These are phyloP conservation scores for Hyaloperonospora arabidopsidis DNA, from an alignment of 352 stramenopile genomes.

Conservation along the genomic window DNA sequence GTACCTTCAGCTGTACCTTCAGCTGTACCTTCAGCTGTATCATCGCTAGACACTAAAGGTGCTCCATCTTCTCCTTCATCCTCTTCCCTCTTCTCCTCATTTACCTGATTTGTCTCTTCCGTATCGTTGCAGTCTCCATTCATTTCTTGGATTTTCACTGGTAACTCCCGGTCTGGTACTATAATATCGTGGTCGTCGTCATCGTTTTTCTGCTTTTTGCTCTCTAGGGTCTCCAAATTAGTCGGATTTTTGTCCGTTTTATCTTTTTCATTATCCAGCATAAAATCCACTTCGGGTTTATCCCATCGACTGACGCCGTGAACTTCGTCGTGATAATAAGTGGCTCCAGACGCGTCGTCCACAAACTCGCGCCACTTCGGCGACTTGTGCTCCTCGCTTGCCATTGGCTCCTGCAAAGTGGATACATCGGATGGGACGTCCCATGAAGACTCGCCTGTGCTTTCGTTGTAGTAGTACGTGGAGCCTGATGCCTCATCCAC, in stretches of 20 bases:
- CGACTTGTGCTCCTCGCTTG: conserved; percentile 10
- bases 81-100: conserved; percentile 2
- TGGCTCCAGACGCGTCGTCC: conserved; percentile 47
- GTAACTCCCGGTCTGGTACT: conserved; percentile 15
- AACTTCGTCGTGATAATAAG: conserved; percentile 71
- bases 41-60: no score
- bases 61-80: conserved; percentile 3
- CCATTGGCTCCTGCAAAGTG: conserved; percentile 2
- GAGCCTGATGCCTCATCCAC: conserved; percentile 53
- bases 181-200: conserved; percentile 7
- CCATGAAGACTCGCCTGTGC: conserved; percentile 70
- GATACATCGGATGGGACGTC: conserved; percentile 40
- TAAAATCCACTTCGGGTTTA: conserved; percentile 41
- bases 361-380: conserved; percentile 53
- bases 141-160: conserved; percentile 12
- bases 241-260: background rate
- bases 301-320: conserved; percentile 73
- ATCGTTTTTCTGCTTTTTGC: conserved; percentile 4
- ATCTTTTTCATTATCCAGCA: conserved; percentile 3
- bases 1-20: background rate
- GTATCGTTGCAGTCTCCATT: no score
- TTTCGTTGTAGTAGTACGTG: conserved; percentile 70
- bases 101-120: background rate
- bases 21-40: no score
- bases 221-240: background rate